Percentiles rank a stretch among this genome's conserved stretches.
Evolutionary conservation across 495 filamentous ascomycete genomes (phyloP).

Genomic region (Acidiella bohemica): DNA sequence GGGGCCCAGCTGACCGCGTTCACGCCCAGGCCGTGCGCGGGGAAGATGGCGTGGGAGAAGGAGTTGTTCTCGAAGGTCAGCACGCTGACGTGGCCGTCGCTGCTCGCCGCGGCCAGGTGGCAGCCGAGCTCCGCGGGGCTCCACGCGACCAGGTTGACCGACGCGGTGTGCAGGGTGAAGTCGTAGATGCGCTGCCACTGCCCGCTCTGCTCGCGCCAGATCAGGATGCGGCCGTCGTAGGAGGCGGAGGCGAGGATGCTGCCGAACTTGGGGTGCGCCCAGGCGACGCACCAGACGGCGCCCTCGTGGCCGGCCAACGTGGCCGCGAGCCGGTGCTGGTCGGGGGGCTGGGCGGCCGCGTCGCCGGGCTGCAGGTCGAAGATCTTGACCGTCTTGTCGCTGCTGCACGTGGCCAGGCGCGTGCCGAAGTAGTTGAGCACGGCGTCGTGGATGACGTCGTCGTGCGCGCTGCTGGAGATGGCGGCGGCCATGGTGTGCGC

Average conservation of each 20-base stretch:
- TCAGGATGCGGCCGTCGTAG: constrained; percentile 95
- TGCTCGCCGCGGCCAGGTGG: constrained; percentile 84
- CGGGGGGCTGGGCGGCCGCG: constrained; percentile 36
- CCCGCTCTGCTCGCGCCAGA: constrained; percentile 77
- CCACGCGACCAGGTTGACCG: constrained; percentile 93
- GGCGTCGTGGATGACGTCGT: constrained; percentile 99
- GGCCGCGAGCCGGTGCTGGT: constrained; percentile 69
- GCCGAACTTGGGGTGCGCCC: constrained; percentile 95
- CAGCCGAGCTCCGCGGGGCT: constrained; percentile 92
- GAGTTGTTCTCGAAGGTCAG: constrained; percentile 91
- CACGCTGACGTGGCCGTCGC: constrained; percentile 82
- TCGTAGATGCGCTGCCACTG: constrained; percentile 64
- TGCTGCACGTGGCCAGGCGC: constrained; percentile 91
- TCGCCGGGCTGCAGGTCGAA: constrained; percentile 68
- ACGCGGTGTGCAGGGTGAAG: constrained; percentile 80
- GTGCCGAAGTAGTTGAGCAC: constrained; percentile 97
- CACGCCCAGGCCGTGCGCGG: constrained; percentile 81
- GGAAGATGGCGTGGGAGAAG: constrained; percentile 74
- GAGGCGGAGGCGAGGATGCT: constrained; percentile 88
- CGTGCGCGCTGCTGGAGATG: constrained; percentile 82
- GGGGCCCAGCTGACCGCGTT: constrained; percentile 88
- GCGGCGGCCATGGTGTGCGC: constrained; percentile 48
- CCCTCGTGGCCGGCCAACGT: constrained; percentile 19
- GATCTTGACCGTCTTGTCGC: constrained; percentile 97
- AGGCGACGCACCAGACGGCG: constrained; percentile 21